Evolutionary conservation across 1,139 yeast species (phyloP), one percentile per base, ranked within the genome.

Genomic region (Kurtzmaniella quercitrusa): DNA sequence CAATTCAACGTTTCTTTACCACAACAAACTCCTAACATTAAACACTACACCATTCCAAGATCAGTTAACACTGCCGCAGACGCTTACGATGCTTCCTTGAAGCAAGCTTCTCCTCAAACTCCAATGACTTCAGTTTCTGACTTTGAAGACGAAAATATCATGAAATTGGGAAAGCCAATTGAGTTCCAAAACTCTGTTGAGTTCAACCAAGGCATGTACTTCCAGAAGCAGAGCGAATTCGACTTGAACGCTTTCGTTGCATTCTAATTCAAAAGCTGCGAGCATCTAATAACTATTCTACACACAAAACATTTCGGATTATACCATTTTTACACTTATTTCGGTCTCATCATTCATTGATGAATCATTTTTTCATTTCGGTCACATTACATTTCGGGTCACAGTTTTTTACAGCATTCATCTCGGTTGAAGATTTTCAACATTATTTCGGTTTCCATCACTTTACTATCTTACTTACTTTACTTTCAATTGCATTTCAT

Each of bases 161-260:
- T 42, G 54, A 19, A 49, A 46, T 41, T 42, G 51, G 47, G 61
- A 51, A 41, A 44, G 37, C 41, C 25, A 42, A 43, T 45, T 46
- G 43, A 29, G 47, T 52, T 34, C 46, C 45, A 40, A 42, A 42
- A 21, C 46, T 48, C 40, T 57, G 62, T 41, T 61, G 59, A 16
- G 50, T 27, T 27, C 14, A 56, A 39, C 60, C 59, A 43, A 62
- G 58, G 40, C 41, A 34, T 31, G 24, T 59, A 59, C 46, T 52
- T 64, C 41, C 62, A 55, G 42, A 27, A 27, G 14, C 63, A 56
- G 38, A 66, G 63, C 6, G 69, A 62, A 16, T 61, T 66, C 44
- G 69, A 64, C 51, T 57, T 66, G 41, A 55, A 58, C 50, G 56
- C 62, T 15, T 66, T 65, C 48, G 62, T 66, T 39, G 55, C 65